phyloP scores from a whole-genome alignment of 2,329 filamentous ascomycete species.

The Ceratocystis diversiconidia region DNA sequence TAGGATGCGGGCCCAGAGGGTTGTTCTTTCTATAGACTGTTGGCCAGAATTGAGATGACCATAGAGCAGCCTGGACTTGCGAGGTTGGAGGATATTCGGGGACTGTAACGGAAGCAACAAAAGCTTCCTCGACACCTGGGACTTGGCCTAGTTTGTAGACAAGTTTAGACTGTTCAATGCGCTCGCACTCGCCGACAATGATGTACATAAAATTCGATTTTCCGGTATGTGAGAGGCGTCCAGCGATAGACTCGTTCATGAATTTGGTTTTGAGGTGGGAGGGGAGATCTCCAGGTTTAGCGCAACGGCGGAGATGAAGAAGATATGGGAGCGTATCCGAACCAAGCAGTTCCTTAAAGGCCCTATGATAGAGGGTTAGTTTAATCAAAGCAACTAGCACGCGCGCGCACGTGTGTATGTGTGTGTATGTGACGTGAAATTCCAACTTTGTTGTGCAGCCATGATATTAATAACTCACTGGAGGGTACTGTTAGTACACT shows the following conservation, averaged over 20 bases:
- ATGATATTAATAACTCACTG: slow-evolving; percentile 11
- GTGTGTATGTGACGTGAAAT: too few relatives aligned
- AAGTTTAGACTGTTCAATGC: slow-evolving; percentile 34
- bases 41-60: slow-evolving; percentile 69
- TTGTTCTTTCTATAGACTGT: slow-evolving; percentile 78
- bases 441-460: too few relatives aligned
- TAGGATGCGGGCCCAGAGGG: slow-evolving; percentile 70
- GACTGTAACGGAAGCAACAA: slow-evolving; percentile 50
- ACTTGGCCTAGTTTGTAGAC: slow-evolving; percentile 8
- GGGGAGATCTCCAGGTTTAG: slow-evolving; percentile 55
- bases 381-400: too few relatives aligned
- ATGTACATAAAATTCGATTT: slow-evolving; percentile 49
- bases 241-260: slow-evolving; percentile 42
- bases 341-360: slow-evolving; percentile 18
- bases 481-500: slow-evolving; percentile 42
- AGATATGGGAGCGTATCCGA: slow-evolving; percentile 50
- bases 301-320: slow-evolving; percentile 61
- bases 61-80: slow-evolving; percentile 56
- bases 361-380: neutral
- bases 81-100: slow-evolving; percentile 63
- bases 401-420: too few relatives aligned
- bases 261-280: slow-evolving; percentile 47
- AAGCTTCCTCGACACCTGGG: slow-evolving; percentile 36
- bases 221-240: slow-evolving; percentile 42
- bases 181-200: slow-evolving; percentile 32